phyloP scores from a whole-genome alignment of 768 basidiomycete genomes.

The Russula sp. region DNA sequence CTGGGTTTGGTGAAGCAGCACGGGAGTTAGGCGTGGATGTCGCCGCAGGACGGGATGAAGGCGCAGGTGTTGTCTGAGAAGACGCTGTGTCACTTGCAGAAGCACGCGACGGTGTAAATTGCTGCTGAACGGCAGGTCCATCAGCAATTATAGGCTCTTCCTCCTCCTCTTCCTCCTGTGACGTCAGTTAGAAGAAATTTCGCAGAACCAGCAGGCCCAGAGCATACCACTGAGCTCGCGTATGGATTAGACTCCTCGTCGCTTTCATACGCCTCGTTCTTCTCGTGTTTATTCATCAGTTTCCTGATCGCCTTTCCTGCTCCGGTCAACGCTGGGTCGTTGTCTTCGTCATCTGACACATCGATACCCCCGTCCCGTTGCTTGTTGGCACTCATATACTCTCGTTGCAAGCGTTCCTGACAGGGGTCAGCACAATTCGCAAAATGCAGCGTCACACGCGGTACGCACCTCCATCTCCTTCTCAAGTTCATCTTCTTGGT shows the following conservation, averaged over 20 bases:
- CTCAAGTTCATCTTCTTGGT: constrained; percentile 70
- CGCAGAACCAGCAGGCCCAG: not conserved
- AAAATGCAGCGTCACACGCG: not conserved
- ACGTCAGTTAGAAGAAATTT: constrained; percentile 16
- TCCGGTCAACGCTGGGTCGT: constrained; percentile 49
- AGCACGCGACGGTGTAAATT: constrained; percentile 42
- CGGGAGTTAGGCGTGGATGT: constrained; percentile 43
- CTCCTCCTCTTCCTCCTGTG: constrained; percentile 65
- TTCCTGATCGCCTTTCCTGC: constrained; percentile 82
- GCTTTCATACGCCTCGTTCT: constrained; percentile 73
- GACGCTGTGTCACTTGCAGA: constrained; percentile 23
- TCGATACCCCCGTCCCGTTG: constrained; percentile 62
- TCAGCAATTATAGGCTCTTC: constrained; percentile 49
- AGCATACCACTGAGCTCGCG: constrained; percentile 57
- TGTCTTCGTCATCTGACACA: constrained; percentile 71
- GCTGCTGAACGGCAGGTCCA: constrained; percentile 42
- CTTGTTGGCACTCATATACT: constrained; percentile 75
- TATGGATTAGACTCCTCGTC: constrained; percentile 77
- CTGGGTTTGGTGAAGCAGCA: constrained; percentile 53
- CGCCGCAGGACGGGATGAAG: constrained; percentile 31
- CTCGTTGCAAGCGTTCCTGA: constrained; percentile 79
- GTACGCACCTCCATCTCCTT: constrained; percentile 69
- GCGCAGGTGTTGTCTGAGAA: constrained; percentile 34
- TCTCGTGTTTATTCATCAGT: constrained; percentile 77
- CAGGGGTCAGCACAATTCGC: constrained; percentile 14